Conservation (phyloP, 2,329 filamentous ascomycete species). For the Fusarium kyushuense region DNA sequence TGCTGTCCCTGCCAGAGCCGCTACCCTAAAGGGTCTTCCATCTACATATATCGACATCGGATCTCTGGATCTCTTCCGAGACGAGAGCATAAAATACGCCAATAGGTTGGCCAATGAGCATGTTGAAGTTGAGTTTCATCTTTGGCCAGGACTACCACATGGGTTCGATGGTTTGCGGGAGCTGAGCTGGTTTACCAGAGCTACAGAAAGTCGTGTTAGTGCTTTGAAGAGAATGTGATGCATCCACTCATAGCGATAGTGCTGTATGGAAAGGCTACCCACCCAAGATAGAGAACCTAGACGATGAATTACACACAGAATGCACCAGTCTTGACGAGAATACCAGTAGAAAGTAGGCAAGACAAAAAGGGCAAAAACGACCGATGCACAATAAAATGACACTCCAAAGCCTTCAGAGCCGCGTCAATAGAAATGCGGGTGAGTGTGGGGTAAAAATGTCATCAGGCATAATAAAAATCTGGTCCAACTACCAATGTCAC, state of each 20-base stretch:
- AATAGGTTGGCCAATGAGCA: conserved; percentile 13
- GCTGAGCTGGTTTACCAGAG: conserved; percentile 11
- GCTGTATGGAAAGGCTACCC: not conserved
- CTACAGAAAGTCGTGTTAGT: conserved; percentile 13
- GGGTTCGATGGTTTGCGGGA: conserved; percentile 46
- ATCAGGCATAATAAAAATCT: conserved; percentile 6
- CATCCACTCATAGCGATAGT: not conserved
- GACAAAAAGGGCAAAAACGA: conserved; percentile 12
- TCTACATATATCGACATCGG: conserved; percentile 56
- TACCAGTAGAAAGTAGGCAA: not conserved
- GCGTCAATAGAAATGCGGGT: conserved; percentile 38
- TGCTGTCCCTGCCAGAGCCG: conserved; percentile 44
- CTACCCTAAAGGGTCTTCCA: conserved; percentile 49
- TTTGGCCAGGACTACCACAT: conserved; percentile 57
- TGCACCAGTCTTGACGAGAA: not conserved
- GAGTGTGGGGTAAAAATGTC: conserved; percentile 27
- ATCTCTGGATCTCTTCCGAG: conserved; percentile 53
- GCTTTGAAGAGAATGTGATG: conserved; percentile 12
- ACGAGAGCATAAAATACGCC: conserved; percentile 14
- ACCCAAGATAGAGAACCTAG: not conserved
- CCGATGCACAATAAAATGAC: conserved; percentile 28
- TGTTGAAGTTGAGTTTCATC: conserved; percentile 53
- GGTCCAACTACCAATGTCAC: conserved; percentile 17
- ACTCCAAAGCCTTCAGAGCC: conserved; percentile 12
- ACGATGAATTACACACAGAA: accelerated